Conservation (phyloP, 2,329 filamentous ascomycete genomes). For the Pezicula rhizophila region DNA sequence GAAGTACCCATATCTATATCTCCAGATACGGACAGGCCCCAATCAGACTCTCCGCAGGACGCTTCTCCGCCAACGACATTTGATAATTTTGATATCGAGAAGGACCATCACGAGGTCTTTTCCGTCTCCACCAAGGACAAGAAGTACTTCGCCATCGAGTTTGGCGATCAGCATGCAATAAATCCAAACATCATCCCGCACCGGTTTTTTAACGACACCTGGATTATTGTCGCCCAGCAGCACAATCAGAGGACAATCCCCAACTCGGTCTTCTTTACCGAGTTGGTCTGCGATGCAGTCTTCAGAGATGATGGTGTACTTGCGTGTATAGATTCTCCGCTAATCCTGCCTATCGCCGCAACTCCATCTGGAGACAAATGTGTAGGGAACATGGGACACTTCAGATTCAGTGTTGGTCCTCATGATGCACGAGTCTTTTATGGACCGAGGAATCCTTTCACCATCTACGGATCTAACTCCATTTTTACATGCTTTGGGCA, state of each 20-base stretch:
- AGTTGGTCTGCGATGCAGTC: slow-evolving; percentile 43
- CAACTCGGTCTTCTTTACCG: slow-evolving; percentile 30
- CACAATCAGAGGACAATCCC: slow-evolving; percentile 24
- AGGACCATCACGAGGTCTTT: too few relatives aligned
- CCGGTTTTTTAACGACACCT: slow-evolving; percentile 39
- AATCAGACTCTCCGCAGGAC: too few relatives aligned
- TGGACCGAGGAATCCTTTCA: slow-evolving; percentile 43
- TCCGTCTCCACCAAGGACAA: slow-evolving; percentile 29
- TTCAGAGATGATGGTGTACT: slow-evolving; percentile 37
- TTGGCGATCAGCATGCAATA: slow-evolving; percentile 34
- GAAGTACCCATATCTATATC: too few relatives aligned
- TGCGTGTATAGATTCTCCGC: slow-evolving; percentile 35
- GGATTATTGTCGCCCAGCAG: slow-evolving; percentile 45
- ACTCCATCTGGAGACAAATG: slow-evolving; percentile 38
- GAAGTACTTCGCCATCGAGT: slow-evolving; percentile 44
- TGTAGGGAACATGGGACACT: slow-evolving; percentile 34
- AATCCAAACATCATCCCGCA: slow-evolving; percentile 56
- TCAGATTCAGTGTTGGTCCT: slow-evolving; percentile 43
- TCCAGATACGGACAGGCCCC: too few relatives aligned
- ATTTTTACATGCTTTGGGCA: slow-evolving; percentile 49
- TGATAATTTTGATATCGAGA: too few relatives aligned
- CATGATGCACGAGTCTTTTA: slow-evolving; percentile 54
- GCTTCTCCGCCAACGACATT: too few relatives aligned
- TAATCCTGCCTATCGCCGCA: slow-evolving; percentile 38
- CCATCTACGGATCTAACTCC: slow-evolving; percentile 51